Evolutionary conservation across 495 filamentous ascomycete genomes (phyloP).

Genomic region (Aspergillus indologenus): DNA sequence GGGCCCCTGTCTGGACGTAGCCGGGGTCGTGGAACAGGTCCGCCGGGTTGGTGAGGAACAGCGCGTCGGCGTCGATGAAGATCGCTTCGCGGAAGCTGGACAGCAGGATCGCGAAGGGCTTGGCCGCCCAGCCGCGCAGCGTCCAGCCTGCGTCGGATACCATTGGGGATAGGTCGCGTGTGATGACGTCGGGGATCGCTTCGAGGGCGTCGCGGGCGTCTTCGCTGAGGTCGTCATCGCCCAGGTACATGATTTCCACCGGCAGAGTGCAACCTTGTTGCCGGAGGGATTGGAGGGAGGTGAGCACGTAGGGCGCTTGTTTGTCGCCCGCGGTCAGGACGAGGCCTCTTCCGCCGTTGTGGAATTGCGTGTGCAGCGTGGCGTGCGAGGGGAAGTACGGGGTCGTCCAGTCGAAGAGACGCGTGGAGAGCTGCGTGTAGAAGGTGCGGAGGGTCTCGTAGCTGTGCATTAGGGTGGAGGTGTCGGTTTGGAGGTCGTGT

Average conservation of each 20-base stretch:
- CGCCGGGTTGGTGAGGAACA: constrained; percentile 42
- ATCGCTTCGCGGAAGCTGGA: constrained; percentile 47
- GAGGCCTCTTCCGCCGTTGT: constrained; percentile 22
- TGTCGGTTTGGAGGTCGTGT: too few species aligned
- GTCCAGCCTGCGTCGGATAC: constrained; percentile 23
- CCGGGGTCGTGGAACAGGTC: constrained; percentile 31
- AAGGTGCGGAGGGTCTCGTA: too few species aligned
- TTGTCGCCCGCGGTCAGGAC: constrained; percentile 32
- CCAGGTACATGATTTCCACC: constrained; percentile 39
- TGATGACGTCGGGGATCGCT: constrained; percentile 17
- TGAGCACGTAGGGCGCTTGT: constrained; percentile 30
- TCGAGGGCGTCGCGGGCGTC: constrained; percentile 18
- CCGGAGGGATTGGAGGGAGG: constrained; percentile 30
- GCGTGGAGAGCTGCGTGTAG: too few species aligned
- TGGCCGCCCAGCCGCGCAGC: constrained; percentile 29
- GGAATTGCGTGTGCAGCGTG: constrained; percentile 27
- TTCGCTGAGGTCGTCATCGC: constrained; percentile 29
- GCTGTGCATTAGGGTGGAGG: too few species aligned
- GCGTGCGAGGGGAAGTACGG: constrained; percentile 31
- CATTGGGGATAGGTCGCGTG: constrained; percentile 22
- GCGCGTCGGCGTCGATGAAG: constrained; percentile 49
- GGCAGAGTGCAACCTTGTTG: constrained; percentile 32
- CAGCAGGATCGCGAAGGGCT: constrained; percentile 47
- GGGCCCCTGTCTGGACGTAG: constrained; percentile 31
- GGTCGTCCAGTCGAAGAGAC: constrained; percentile 31